Conservation (phyloP, 2,329 filamentous ascomycete species). For the Ophiosphaerella korrae region DNA sequence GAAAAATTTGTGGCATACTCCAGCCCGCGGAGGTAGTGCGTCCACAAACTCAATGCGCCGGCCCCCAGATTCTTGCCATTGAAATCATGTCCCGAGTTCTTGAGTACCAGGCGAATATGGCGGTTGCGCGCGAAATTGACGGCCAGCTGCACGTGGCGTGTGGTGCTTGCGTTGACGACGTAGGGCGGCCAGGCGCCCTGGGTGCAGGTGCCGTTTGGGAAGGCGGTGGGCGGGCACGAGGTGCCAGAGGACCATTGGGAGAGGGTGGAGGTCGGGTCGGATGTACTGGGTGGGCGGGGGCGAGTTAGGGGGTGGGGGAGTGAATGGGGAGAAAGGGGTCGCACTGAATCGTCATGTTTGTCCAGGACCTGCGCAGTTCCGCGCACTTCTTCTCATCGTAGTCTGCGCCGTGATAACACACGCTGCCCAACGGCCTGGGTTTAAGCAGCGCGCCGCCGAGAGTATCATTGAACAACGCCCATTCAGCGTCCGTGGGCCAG, state of each 20-base stretch:
- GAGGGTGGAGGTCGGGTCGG: constrained; percentile 27
- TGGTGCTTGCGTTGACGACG: constrained; percentile 28
- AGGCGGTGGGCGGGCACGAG: constrained; percentile 47
- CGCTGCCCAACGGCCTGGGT: constrained; percentile 24
- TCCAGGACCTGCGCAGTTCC: constrained; percentile 21
- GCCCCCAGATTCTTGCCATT: constrained; percentile 24
- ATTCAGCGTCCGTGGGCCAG: constrained; percentile 29
- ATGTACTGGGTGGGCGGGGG: constrained; percentile 14
- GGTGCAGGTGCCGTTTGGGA: constrained; percentile 27
- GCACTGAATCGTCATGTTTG: constrained; percentile 24
- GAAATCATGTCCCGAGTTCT: constrained; percentile 39
- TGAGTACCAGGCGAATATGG: constrained; percentile 36
- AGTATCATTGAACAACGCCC: constrained; percentile 28
- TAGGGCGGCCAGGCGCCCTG: constrained; percentile 34
- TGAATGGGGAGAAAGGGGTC: not conserved
- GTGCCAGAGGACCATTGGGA: constrained; percentile 32
- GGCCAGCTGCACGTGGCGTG: constrained; percentile 30
- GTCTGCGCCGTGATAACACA: constrained; percentile 27
- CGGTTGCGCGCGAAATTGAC: constrained; percentile 27
- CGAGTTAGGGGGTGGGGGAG: not conserved
- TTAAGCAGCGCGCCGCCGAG: constrained; percentile 30
- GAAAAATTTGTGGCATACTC: constrained; percentile 10
- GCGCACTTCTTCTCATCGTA: constrained; percentile 25
- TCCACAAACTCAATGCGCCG: constrained; percentile 24
- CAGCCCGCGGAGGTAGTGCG: constrained; percentile 25